Evolutionary conservation across 2,329 filamentous ascomycete species (phyloP), one percentile per base, ranked within the genome.

Genomic region (Neofusicoccum sp.): DNA sequence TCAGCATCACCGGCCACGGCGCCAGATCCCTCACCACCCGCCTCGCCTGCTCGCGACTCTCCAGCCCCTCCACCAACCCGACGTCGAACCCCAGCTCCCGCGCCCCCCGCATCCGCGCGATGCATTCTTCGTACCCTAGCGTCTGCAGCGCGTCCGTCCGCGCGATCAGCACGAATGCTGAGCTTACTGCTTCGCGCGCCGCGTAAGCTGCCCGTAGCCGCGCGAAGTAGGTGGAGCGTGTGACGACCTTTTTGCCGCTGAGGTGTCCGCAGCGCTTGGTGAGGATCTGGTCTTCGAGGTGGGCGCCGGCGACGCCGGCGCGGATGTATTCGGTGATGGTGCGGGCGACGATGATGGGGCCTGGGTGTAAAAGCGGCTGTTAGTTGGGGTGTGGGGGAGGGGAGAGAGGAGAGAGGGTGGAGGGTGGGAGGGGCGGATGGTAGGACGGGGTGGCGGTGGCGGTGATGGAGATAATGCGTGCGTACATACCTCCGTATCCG

Each of bases 231-330:
- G 81, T 80, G 0, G 82, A 79, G 0, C 71, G 65, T 1, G 76
- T 70, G 7, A 89, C 87, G 11, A 89, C 75, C 63, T 84, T 78
- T 73, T 90, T 90, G 61, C 85, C 85, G 0, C 75, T 73, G 0
- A 90, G 77, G 70, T 90, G 87, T 0, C 87, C 87, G 71, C 87
- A 90, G 8, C 87, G 83, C 76, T 90, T 90, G 48, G 81, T 84
- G 47, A 82, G 77, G 16, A 89, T 80, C 75, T 89, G 86, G 73
- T 88, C 86, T 71, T 89, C 86, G 63, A 89, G 81, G 68, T 89
- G 85, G 22, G 87, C 74, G 0, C 78, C 86, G 1, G 86, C 85
- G 3, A 89, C 82, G 12, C 85, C 85, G 4, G 81, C 77, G 31
- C 79, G 77, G 54, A 80, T 79, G 73, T 87, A 87, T 48, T 79